Evolutionary conservation across 345 rosid species (phyloP).

Genomic region (Rhodamnia argentea): DNA sequence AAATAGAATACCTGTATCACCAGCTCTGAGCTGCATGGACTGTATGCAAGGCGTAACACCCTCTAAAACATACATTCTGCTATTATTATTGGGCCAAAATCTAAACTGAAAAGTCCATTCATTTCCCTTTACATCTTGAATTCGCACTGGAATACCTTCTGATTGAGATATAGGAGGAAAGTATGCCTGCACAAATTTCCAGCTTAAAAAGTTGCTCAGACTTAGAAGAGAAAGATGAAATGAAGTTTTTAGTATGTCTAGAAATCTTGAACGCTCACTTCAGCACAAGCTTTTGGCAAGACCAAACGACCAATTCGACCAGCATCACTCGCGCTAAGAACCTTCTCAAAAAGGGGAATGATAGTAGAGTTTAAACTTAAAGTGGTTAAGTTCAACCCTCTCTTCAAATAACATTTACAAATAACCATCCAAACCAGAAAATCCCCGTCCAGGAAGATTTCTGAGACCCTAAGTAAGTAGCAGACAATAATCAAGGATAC

Average conservation of each 20-base stretch:
- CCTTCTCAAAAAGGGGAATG: constrained; percentile 93
- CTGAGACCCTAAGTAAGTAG: not conserved
- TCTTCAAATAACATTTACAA: not conserved
- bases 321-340: constrained; percentile 97
- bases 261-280: constrained; percentile 36
- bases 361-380: constrained; percentile 85
- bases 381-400: constrained; percentile 27
- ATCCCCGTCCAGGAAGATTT: not conserved
- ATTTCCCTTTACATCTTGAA: constrained; percentile 93
- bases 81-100: constrained; percentile 99
- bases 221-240: not conserved
- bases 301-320: constrained; percentile 98
- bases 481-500: constrained; percentile 41
- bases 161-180: constrained; percentile 98
- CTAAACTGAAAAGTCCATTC: constrained; percentile 99
- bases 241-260: not conserved
- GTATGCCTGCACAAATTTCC: constrained; percentile 54
- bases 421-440: not conserved
- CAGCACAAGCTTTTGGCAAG: constrained; percentile 99
- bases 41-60: constrained; percentile 99
- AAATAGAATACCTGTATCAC: constrained; percentile 73
- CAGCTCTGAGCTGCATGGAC: constrained; percentile 99
- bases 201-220: not conserved
- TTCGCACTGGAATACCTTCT: constrained; percentile 93
- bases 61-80: constrained; percentile 99